Evolutionary conservation across 1,139 yeast genomes (phyloP), one percentile per base, ranked within the genome.

Genomic region (Yamadazyma atlantica): DNA sequence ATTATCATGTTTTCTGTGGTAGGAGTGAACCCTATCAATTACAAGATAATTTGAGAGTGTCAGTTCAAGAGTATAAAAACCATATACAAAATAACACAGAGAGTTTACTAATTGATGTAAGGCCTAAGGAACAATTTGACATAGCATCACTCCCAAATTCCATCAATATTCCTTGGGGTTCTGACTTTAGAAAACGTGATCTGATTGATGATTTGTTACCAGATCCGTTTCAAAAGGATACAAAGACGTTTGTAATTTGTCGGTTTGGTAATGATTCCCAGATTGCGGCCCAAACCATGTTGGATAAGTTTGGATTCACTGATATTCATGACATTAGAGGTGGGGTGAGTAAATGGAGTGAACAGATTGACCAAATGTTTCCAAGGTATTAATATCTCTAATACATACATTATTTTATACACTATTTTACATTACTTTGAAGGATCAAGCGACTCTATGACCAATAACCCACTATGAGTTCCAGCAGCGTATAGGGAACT

Each of bases 181-280:
- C 70, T 4, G 53, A 73, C 17, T 64, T 69, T 33, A 66, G 69
- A 34, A 65, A 73, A 37, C 40, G 50, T 2, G 62, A 60, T 4
- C 43, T 45, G 36, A 45, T 67, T 12, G 62, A 58, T 23, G 42
- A 48, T 6, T 35, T 35, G 17, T 17, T 45, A 8, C 72, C 71
- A 0, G 22, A 31, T 1, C 48, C 35, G n/a, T 48, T 54, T 26
- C 44, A 51, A 25, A 59, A 59, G 39, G 45, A 50, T 6, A 53
- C 54, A 39, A 39, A 42, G 0, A 49, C 71, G 1, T 71, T 57
- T 43, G 81, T 85, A 0, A 68, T 90, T 12, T 92, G 99, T 58
- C 73, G 97, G 28, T 82, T 71, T 55, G 99, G 99, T 4, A 89
- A 88, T 57, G 97, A 92, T 57, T 90, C 97, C 0, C 92, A 87